Conservation (phyloP, 2,329 filamentous ascomycete species). For the Fusarium aywerte region DNA sequence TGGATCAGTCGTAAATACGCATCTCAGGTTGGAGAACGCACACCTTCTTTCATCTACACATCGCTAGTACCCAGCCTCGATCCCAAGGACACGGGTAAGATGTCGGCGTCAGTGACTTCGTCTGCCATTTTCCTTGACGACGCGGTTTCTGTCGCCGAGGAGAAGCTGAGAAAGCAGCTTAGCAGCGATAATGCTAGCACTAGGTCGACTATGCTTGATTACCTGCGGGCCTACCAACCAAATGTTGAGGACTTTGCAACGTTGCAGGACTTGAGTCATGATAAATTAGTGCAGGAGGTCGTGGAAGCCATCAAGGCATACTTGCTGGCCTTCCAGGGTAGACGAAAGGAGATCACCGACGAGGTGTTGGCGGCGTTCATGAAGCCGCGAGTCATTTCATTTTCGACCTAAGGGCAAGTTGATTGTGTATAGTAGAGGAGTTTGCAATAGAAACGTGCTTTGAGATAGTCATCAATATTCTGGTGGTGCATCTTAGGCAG, state of each 20-base stretch:
- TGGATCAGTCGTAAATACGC: conserved; percentile 15
- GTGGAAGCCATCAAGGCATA: conserved; percentile 1
- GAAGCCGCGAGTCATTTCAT: not conserved
- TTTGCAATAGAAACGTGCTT: not conserved
- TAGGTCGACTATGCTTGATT: conserved; percentile 7
- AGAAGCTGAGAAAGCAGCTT: conserved; percentile 8
- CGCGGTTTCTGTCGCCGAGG: not conserved
- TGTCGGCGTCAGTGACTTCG: not conserved
- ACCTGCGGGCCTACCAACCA: not conserved
- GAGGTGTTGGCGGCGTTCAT: conserved; percentile 3
- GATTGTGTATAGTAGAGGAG: not conserved
- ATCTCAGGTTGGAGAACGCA: conserved; percentile 3
- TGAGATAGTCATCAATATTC: not conserved
- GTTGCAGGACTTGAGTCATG: not conserved
- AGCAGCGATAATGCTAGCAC: not conserved
- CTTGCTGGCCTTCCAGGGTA: conserved; percentile 1
- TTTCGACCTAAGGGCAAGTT: not conserved
- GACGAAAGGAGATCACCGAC: not conserved
- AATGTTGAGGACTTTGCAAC: not conserved
- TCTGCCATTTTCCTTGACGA: conserved; percentile 10
- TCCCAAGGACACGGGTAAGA: not conserved
- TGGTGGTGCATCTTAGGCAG: not conserved
- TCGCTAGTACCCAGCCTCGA: conserved; percentile 4
- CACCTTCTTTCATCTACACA: conserved; percentile 5
- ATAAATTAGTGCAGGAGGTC: not conserved